These are phyloP conservation scores for Halenospora varia DNA, from an alignment of 495 filamentous ascomycete genomes.

Conservation along the genomic window DNA sequence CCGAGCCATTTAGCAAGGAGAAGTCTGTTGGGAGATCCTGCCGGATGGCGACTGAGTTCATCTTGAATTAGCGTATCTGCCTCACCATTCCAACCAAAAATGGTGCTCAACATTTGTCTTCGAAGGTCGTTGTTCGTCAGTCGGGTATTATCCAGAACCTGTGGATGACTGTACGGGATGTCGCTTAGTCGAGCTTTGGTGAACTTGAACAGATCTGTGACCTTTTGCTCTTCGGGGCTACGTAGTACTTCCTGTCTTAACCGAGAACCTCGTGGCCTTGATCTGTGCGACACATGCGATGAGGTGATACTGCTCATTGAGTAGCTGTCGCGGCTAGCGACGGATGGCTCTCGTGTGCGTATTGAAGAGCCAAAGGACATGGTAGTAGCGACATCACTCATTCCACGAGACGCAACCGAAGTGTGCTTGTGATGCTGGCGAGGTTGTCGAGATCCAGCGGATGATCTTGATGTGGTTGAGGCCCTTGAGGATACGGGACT, in stretches of 20 bases:
- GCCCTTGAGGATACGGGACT: conserved; percentile 62
- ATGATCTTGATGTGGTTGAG: conserved; percentile 56
- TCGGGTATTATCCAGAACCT: conserved; percentile 54
- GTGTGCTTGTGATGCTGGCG: conserved; percentile 37
- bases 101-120: conserved; percentile 85
- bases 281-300: conserved; percentile 60
- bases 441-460: conserved; percentile 34
- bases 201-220: conserved; percentile 66
- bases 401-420: conserved; percentile 43
- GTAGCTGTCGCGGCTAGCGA: conserved; percentile 47
- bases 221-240: conserved; percentile 55
- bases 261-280: conserved; percentile 60
- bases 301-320: conserved; percentile 52
- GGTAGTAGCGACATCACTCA: conserved; percentile 51
- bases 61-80: conserved; percentile 79
- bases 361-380: conserved; percentile 61
- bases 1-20: conserved; percentile 89
- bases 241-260: conserved; percentile 76
- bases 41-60: conserved; percentile 72
- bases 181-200: conserved; percentile 69
- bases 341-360: conserved; percentile 31
- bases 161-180: conserved; percentile 68
- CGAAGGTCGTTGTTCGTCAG: conserved; percentile 82
- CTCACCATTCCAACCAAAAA: conserved; percentile 94
- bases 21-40: conserved; percentile 70